Conservation (phyloP, 169 alveolate species). For the Cryptosporidium andersoni region DNA sequence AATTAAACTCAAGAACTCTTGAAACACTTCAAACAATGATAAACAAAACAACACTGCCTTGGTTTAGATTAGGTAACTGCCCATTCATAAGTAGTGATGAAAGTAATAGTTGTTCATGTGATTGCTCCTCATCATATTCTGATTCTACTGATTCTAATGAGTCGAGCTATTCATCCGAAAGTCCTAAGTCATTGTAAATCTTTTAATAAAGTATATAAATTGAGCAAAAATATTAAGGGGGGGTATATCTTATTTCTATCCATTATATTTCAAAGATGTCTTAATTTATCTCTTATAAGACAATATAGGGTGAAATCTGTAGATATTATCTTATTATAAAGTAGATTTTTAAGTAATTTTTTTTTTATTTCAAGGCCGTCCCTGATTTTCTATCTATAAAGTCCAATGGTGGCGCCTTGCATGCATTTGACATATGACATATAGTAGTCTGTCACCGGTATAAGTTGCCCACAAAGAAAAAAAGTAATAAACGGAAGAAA, state of each 20-base stretch:
- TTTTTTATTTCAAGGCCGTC: too few relatives aligned
- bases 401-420: not conserved
- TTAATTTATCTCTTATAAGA: too few relatives aligned
- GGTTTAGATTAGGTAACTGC: slow-evolving; percentile 54
- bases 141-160: not conserved
- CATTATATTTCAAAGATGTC: too few relatives aligned
- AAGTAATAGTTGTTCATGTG: slow-evolving; percentile 38
- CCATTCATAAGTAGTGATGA: slow-evolving; percentile 34
- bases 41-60: slow-evolving; percentile 42
- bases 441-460: not conserved
- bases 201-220: not conserved
- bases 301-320: too few relatives aligned
- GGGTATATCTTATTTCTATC: too few relatives aligned
- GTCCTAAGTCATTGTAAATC: not conserved
- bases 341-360: too few relatives aligned
- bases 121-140: slow-evolving; percentile 3
- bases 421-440: slow-evolving; percentile 16
- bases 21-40: slow-evolving; percentile 47
- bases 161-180: not conserved
- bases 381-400: too few relatives aligned
- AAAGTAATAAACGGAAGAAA: too few relatives aligned
- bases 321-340: too few relatives aligned
- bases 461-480: not conserved
- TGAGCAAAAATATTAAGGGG: too few relatives aligned
- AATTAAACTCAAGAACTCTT: not conserved